A percentile compares a stretch with the other conserved stretches of the same genome.
phyloP scores from a whole-genome alignment of 2,329 filamentous ascomycete species.

The Amylocarpus encephaloides region DNA sequence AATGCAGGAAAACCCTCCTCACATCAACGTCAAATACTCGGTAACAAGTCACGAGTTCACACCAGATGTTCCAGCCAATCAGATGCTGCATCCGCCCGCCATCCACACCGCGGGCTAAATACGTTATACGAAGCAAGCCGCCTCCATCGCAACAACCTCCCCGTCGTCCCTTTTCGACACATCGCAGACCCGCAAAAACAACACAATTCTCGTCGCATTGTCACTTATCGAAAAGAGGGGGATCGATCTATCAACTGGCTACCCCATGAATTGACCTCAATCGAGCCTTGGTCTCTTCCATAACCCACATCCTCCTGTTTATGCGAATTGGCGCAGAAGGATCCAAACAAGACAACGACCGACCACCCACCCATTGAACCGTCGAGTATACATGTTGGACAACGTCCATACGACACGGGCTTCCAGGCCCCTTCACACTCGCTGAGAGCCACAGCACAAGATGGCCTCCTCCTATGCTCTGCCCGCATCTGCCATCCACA shows the following conservation, averaged over 20 bases:
- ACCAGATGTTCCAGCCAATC: not conserved
- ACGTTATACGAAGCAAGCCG: too few species aligned
- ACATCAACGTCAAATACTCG: too few species aligned
- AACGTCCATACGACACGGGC: not conserved
- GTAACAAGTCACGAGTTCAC: too few species aligned
- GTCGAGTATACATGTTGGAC: conserved; percentile 1
- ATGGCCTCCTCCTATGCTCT: conserved; percentile 33
- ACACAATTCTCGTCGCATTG: not conserved
- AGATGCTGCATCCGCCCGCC: not conserved
- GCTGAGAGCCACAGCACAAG: conserved; percentile 4
- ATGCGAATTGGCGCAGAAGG: not conserved
- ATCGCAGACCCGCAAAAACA: not conserved
- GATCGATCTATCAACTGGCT: not conserved
- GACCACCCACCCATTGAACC: not conserved
- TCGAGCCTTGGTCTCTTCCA: not conserved
- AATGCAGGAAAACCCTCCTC: too few species aligned
- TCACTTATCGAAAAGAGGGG: too few species aligned
- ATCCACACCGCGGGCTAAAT: not conserved
- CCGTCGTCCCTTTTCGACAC: not conserved
- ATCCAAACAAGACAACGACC: not conserved
- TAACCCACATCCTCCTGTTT: not conserved
- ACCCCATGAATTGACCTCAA: not conserved
- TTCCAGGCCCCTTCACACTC: conserved; percentile 2
- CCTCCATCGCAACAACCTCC: not conserved
- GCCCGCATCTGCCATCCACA: conserved; percentile 30